phyloP scores from a whole-genome alignment of 129 eudicot genomes.

The Saussurea involucrata region DNA sequence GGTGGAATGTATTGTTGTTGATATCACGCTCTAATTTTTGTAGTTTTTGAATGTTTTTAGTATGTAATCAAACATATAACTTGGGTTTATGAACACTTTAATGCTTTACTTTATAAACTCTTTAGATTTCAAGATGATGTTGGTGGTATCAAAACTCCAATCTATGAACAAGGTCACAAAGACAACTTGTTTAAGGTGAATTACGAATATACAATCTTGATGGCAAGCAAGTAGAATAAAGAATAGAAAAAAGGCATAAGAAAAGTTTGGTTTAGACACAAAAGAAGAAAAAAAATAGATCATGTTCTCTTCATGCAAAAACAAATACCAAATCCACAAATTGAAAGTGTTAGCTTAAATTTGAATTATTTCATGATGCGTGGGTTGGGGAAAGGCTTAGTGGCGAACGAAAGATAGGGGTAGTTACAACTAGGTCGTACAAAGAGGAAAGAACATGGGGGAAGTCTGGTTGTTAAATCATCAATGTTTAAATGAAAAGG shows the following conservation, averaged over 20 bases:
- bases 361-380: too few species aligned
- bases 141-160: too few species aligned
- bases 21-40: too few species aligned
- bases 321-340: not conserved
- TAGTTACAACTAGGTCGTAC: not conserved
- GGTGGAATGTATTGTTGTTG: not conserved
- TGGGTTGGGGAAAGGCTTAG: not conserved
- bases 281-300: too few species aligned
- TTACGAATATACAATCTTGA: not conserved
- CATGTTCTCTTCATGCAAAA: not conserved
- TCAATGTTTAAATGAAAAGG: not conserved
- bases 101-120: too few species aligned
- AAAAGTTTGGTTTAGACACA: not conserved
- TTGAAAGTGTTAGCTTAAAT: not conserved
- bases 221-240: not conserved
- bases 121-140: too few species aligned
- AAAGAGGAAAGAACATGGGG: not conserved
- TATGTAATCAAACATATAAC: not conserved
- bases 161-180: too few species aligned
- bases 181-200: not conserved
- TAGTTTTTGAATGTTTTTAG: too few species aligned
- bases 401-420: not conserved
- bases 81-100: not conserved
- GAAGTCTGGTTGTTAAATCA: not conserved
- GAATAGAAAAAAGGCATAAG: not conserved